Percentiles rank a stretch among this genome's conserved stretches.
phyloP scores from a whole-genome alignment of 139 green algal genomes.

The Tetratostichococcus sp. region DNA sequence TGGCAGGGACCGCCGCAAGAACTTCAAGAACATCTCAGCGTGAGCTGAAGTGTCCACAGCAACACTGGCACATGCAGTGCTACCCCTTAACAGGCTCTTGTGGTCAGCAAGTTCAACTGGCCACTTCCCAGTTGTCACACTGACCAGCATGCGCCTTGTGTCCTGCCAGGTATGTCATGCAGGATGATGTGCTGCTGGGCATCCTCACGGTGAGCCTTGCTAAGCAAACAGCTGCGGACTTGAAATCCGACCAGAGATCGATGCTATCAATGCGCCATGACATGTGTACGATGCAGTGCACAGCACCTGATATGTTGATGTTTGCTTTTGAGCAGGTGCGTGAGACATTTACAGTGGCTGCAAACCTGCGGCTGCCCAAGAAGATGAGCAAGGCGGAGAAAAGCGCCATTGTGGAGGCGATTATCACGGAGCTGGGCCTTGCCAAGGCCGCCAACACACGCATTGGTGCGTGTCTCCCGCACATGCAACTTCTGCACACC shows the following conservation, averaged over 20 bases:
- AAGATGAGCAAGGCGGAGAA: slow-evolving; percentile 23
- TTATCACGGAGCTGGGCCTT: slow-evolving; percentile 45
- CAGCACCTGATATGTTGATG: background rate
- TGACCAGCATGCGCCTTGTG: background rate
- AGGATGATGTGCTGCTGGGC: slow-evolving; percentile 45
- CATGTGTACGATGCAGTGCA: too few relatives aligned
- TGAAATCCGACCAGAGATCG: too few relatives aligned
- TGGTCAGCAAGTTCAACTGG: too few relatives aligned
- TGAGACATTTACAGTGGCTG: slow-evolving; percentile 54
- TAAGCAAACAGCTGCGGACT: too few relatives aligned
- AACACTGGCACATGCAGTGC: too few relatives aligned
- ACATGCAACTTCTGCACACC: too few relatives aligned
- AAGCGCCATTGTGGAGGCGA: slow-evolving; percentile 17
- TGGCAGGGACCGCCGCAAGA: slow-evolving; percentile 4
- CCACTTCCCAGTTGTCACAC: too few relatives aligned
- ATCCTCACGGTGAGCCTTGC: slow-evolving; percentile 27
- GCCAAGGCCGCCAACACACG: slow-evolving; percentile 31
- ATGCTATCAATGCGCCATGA: too few relatives aligned
- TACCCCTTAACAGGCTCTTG: too few relatives aligned
- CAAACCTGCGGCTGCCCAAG: slow-evolving; percentile 47
- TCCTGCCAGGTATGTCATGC: slow-evolving; percentile 22
- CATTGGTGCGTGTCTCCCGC: slow-evolving; percentile 16
- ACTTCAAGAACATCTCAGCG: slow-evolving; percentile 11
- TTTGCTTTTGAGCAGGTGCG: background rate
- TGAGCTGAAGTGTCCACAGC: background rate